A percentile compares a stretch with the other conserved stretches of the same genome.
Evolutionary conservation across 768 basidiomycete genomes (phyloP).

Genomic region (Hygrocybe coccinea): DNA sequence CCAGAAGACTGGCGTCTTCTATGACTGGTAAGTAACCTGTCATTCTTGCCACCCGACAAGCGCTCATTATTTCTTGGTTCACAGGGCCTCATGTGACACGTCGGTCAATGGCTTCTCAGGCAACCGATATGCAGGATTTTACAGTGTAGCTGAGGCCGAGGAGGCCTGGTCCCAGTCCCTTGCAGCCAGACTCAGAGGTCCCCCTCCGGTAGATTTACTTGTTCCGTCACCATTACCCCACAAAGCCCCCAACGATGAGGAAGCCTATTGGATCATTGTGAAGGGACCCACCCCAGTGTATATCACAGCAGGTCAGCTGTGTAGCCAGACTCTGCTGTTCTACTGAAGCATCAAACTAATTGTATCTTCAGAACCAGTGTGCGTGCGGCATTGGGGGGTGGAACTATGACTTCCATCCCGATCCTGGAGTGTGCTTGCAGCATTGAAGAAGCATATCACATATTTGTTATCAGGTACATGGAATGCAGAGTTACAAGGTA

Average conservation of each 20-base stretch:
- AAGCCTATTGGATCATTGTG: neutral
- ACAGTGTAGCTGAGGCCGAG: no score
- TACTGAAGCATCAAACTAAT: neutral
- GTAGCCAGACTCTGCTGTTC: neutral
- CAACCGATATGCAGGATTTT: no score
- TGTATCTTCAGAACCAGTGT: neutral
- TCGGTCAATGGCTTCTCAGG: no score
- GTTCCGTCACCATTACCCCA: no score
- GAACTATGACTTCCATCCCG: neutral
- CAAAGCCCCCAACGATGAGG: no score
- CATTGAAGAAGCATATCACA: neutral
- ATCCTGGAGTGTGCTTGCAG: neutral
- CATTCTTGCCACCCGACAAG: neutral
- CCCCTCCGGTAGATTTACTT: no score
- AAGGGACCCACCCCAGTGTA: neutral
- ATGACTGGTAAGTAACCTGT: neutral
- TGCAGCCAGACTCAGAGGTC: no score
- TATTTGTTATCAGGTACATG: conserved; percentile 1
- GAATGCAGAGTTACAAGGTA: neutral
- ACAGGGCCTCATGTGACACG: neutral
- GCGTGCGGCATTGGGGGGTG: neutral
- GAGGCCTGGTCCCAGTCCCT: no score
- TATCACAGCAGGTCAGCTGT: neutral
- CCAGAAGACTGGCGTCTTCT: neutral
- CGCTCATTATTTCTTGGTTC: no score